phyloP scores from a whole-genome alignment of 192 early-diverging fungal species.

The Cetraspora pellucida region DNA sequence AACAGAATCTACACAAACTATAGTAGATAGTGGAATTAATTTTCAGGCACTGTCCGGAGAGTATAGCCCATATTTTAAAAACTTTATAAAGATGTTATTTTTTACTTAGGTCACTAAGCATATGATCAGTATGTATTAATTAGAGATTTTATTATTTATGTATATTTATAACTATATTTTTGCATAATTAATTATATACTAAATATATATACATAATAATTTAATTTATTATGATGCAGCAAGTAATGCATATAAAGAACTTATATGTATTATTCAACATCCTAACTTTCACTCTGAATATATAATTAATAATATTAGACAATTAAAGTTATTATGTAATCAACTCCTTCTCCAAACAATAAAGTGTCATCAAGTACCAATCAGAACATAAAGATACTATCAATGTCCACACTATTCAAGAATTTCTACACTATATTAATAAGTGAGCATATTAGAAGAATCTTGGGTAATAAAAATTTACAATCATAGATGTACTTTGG shows the following conservation, averaged over 20 bases:
- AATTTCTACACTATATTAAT: neutral
- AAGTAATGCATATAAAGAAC: neutral
- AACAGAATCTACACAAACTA: constrained; percentile 6
- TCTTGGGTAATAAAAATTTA: neutral
- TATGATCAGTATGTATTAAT: constrained; percentile 15
- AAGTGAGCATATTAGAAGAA: neutral
- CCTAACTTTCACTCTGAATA: neutral
- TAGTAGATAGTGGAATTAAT: neutral
- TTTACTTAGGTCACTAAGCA: constrained; percentile 8
- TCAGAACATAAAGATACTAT: neutral
- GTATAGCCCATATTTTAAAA: neutral
- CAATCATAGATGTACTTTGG: neutral
- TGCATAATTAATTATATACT: neutral
- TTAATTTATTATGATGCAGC: neutral
- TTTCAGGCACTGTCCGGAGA: neutral
- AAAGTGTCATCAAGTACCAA: neutral
- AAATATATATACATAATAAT: neutral
- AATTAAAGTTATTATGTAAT: neutral
- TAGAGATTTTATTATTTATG: no score
- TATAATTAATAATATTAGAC: neutral
- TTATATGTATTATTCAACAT: neutral
- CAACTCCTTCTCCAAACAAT: neutral
- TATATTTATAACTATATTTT: no score
- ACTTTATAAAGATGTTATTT: neutral
- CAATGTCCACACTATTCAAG: neutral